Evolutionary conservation across 768 basidiomycete species (phyloP), one percentile per base, ranked within the genome.

Genomic region (Leccinum longicurvipes): DNA sequence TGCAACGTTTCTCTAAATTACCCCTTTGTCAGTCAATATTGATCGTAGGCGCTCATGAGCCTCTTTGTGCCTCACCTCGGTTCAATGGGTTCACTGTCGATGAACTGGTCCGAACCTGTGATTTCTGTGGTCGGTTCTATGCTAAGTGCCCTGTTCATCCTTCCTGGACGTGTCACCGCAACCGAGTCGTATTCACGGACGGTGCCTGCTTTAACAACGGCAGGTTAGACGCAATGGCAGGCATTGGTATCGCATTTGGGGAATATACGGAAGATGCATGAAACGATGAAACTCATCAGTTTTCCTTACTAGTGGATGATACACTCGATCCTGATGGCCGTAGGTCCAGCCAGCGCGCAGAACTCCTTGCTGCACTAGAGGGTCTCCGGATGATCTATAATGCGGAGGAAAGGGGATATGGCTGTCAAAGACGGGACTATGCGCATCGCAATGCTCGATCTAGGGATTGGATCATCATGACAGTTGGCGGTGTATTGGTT

Each of bases 341-440:
- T 21, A 23, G 51, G 21, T 47, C 51, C 17, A 52, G 11, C 23
- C 51, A 52, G 7, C 51, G 51, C 1, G 51, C 29, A 3, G 51
- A 52, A 23, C 51, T 52, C 17, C 51, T 52, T 9, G 51, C 51
- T 17, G 42, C 44, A 7, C 10, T 52, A 17, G 29, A 24, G 10
- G 44, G 51, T 67, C 70, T 36, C 66, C 67, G 1, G 66, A 72
- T 3, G 7, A 52, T 56, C 67, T 67, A 67, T 53, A 67, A 27
- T 64, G 61, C 6, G 24, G 29, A 28, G 71, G 69, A 68, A 19
- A 1, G 42, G 14, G 6, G 2, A 15, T 6, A 42, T 36, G 34
- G 6, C 5, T 39, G 36, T 39, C 36, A 9, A 24, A 14, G 23
- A 24, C 14, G 24, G 23, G 15, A 21, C 44, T 2, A 45, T 9